Evolutionary conservation across 805 yeast genomes (phyloP), one percentile per base, ranked within the genome.

Genomic region (Kazachstania viticola): DNA sequence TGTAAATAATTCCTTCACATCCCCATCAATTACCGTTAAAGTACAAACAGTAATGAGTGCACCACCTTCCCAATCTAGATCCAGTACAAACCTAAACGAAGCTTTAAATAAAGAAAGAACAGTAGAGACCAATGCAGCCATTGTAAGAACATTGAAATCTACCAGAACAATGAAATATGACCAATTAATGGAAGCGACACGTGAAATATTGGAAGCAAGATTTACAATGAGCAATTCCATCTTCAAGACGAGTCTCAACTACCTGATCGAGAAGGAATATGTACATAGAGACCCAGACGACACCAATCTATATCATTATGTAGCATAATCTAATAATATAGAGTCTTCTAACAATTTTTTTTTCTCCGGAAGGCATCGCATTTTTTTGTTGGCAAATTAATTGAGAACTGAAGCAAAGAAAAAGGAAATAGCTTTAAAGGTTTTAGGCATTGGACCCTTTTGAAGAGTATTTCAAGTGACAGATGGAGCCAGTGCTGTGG

Each of bases 131-230:
- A 91, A 82, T 49, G 94, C 95, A 1, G 91, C 93, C 0, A 69
- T 85, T 34, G 94, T 85, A 4, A 65, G 95, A 31, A 73, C 78
- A n/a, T 76, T 85, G 88, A 85, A 85, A 57, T 67, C 82, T 1
- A 61, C 85, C 21, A 77, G 74, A 42, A 56, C 64, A 1, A 43
- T 78, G 33, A 61, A 54, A 17, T 88, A 80, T 49, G 74, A 73
- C 42, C 77, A 76, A 25, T 61, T 85, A 32, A 60, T 81, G n/a
- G 69, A 65, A 21, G 85, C 77, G 43, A 71, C 75, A 4, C 64
- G 77, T 15, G 66, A 67, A 30, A 79, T 72, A 39, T 60, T 84
- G 29, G 54, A 63, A 15, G 60, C 64, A 25, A 60, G 91, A 37
- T 87, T 85, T 53, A 69, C 68, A 31, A 85, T 95, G 1, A 71